Conservation (phyloP, 768 basidiomycete species). For the Lactarius pseudohatsudake region DNA sequence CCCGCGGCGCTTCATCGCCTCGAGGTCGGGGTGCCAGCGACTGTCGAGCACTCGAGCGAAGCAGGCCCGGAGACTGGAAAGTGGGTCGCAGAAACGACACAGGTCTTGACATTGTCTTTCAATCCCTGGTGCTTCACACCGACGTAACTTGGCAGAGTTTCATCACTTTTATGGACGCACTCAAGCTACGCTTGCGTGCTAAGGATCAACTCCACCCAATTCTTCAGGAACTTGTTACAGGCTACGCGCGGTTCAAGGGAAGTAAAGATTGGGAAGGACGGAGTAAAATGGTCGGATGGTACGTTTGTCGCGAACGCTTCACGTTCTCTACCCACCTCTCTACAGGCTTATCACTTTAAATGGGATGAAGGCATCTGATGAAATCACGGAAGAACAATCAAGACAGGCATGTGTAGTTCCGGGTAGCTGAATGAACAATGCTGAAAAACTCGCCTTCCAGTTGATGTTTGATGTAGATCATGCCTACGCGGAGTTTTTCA, state of each 20-base stretch:
- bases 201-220: constrained; percentile 97
- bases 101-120: constrained; percentile 49
- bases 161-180: constrained; percentile 98
- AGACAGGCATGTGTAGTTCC: constrained; percentile 62
- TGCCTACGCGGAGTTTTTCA: constrained; percentile 92
- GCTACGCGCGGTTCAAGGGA: constrained; percentile 91
- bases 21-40: constrained; percentile 92
- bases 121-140: not conserved
- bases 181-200: constrained; percentile 89
- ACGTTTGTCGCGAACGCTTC: constrained; percentile 31
- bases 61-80: constrained; percentile 92
- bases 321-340: not conserved
- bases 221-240: constrained; percentile 91
- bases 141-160: constrained; percentile 65
- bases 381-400: constrained; percentile 93
- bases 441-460: constrained; percentile 40
- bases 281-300: constrained; percentile 93
- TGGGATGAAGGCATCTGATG: constrained; percentile 95
- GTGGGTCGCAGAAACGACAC: constrained; percentile 97
- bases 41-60: constrained; percentile 92
- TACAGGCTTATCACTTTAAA: constrained; percentile 92
- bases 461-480: constrained; percentile 96
- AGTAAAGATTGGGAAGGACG: constrained; percentile 97
- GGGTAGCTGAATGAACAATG: not conserved
- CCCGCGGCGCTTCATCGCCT: constrained; percentile 90